Base-by-base conservation (phyloP, 2,329 filamentous ascomycete species). In the Colletotrichum tamarilloi region DNA sequence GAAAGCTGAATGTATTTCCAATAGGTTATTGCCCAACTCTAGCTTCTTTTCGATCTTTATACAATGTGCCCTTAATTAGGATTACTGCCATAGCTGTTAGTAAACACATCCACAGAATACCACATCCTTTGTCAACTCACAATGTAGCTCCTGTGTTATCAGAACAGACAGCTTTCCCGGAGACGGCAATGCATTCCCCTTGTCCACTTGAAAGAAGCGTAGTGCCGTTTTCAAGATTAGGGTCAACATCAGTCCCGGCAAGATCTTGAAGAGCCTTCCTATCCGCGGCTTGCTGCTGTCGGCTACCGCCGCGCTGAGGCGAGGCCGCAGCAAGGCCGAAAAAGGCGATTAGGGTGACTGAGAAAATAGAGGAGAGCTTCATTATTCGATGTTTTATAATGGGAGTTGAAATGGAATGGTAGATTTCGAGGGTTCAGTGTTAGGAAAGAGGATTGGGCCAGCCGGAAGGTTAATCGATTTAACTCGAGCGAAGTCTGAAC, bases 171-270 rank as follows among this genome's bases (percentile, higher is more conserved):
- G 68, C 63, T 52, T 38, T 67, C 16, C 63, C 57, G 22, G 68
- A 72, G 5, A 72, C 68, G 19, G 68, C 68, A 5, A 67, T 49
- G 22, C 63, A 72, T 14, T 68, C 63, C 5, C 68, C 68, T 16
- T 72, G 63, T 19, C 63, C 63, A 19, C 62, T 72, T n/a, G 19
- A 19, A 12, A 72, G 57, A 49, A 72, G 68, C 2, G 49, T 62
- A 12, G 63, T 72, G 22, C 68, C 63, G 12, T 72, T 72, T 4
- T 67, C 63, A 16, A 72, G 68, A 26, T 68, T 67, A 12, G 68
- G 64, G 24, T 72, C 57, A 22, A 72, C 63, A 19, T 62, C 57
- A n/a, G 49, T 68, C 35, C 68, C 57, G 30, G 68, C 68, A 6
- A 72, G 68, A 35, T 68, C 68, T 49, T 26, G 46, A 12, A 72